A percentile compares a stretch with the other conserved stretches of the same genome.
These are phyloP conservation scores for Proliferodiscus dingleyae DNA, from an alignment of 2,329 filamentous ascomycete species.

Conservation along the genomic window DNA sequence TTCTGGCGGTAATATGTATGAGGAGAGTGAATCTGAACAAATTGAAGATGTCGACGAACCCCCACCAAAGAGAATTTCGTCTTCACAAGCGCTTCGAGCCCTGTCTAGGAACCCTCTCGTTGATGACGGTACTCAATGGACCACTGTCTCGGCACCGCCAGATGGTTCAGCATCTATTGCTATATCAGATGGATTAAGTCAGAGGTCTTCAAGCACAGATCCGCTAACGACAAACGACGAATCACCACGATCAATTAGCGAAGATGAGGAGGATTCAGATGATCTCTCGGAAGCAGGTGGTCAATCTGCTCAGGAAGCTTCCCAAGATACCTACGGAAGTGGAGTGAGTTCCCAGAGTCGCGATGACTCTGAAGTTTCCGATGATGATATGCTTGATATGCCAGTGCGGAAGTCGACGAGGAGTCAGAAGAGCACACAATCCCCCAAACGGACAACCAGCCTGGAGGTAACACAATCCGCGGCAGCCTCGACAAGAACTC, in stretches of 20 bases:
- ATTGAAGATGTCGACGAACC: conserved; percentile 34
- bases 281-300: not conserved
- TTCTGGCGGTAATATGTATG: conserved; percentile 26
- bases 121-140: conserved; percentile 35
- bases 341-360: not conserved
- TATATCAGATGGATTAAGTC: conserved; percentile 8
- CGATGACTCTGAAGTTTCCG: conserved; percentile 10
- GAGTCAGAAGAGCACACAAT: conserved; percentile 12
- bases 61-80: conserved; percentile 50
- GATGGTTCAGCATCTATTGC: conserved; percentile 30
- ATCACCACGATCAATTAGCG: conserved; percentile 7
- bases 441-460: conserved; percentile 10
- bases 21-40: conserved; percentile 30
- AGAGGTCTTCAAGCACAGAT: conserved; percentile 18
- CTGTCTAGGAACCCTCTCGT: conserved; percentile 48
- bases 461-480: not conserved
- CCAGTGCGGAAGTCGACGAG: conserved; percentile 14
- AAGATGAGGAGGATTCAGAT: not conserved
- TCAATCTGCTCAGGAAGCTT: not conserved
- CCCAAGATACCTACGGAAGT: not conserved
- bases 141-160: conserved; percentile 27
- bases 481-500: conserved; percentile 7
- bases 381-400: conserved; percentile 26
- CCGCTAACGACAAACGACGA: conserved; percentile 8
- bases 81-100: conserved; percentile 49